Base-by-base conservation (phyloP, 2,329 filamentous ascomycete genomes). In the Cladosporium colombiae region DNA sequence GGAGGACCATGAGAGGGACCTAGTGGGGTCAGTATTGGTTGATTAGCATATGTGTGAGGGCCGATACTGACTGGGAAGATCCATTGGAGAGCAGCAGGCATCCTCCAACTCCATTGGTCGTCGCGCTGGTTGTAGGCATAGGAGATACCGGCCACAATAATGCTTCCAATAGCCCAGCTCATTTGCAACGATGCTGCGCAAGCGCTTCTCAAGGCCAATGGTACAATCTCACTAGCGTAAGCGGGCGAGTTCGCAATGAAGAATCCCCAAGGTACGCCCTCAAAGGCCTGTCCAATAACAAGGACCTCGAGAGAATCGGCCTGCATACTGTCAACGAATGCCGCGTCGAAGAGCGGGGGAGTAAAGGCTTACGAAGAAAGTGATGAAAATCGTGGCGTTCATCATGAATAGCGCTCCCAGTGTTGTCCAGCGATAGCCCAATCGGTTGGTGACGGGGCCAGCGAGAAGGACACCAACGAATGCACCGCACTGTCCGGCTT, bases 81-180 rank as follows among this genome's bases (percentile, higher is more conserved):
- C 89, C 90, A 92, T 79, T 92, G 90, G 46, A 92, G 79, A 0
- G 85, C 89, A 70, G 89, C 91, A 1, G 90, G 89, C 65, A 90
- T 89, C 53, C 88, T 83, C 76, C 89, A 90, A 0, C 87, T 85
- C 87, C 87, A 90, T 75, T 91, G 82, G 70, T 91, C 88, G 6
- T 85, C 75, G 50, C 89, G 85, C 73, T 83, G 78, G 46, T 91
- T 79, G 82, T 91, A 89, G 68, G 85, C 82, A 74, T 87, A 87
- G 72, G 91, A 89, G 66, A 91, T 89, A 18, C 88, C 89, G 63
- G 90, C 89, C 50, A 87, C 89, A 64, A 92, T 88, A 65, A 89
- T 82, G 76, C 92, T 89, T n/a, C 90, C 90, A n/a, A 91, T 80
- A 35, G 88, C 89, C 89, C 89, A 92, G 82, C 89, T 91, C 73